phyloP scores from a whole-genome alignment of 2,329 filamentous ascomycete genomes.

The Aureobasidium lini region DNA sequence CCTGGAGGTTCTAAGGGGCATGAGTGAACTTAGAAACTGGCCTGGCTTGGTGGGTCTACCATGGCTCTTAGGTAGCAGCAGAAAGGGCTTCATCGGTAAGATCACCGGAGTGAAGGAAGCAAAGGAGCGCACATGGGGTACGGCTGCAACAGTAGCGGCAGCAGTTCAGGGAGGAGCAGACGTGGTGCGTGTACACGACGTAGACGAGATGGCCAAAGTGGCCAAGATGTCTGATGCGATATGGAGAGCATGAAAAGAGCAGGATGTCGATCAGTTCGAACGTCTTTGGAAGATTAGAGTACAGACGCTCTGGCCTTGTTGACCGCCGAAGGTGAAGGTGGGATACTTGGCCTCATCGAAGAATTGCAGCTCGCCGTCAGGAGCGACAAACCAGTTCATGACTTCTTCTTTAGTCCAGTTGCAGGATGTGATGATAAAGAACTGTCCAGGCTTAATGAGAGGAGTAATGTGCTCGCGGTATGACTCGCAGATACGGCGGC shows the following conservation, averaged over 20 bases:
- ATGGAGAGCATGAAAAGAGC: constrained; percentile 47
- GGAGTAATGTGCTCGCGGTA: constrained; percentile 63
- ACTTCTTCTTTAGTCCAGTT: constrained; percentile 96
- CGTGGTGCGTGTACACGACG: constrained; percentile 88
- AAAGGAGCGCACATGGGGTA: constrained; percentile 70
- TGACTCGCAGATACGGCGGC: constrained; percentile 60
- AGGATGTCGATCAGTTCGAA: neutral
- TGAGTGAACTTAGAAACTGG: constrained; percentile 59
- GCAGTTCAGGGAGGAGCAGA: constrained; percentile 83
- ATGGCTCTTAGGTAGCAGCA: constrained; percentile 82
- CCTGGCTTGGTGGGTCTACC: constrained; percentile 63
- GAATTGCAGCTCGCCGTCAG: constrained; percentile 47
- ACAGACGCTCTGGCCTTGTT: constrained; percentile 80
- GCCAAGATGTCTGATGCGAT: constrained; percentile 89
- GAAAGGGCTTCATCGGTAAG: constrained; percentile 81
- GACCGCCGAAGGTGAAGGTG: constrained; percentile 81
- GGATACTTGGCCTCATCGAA: constrained; percentile 70
- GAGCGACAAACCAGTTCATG: constrained; percentile 62
- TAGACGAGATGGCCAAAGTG: constrained; percentile 76
- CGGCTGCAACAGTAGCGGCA: constrained; percentile 78
- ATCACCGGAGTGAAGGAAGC: constrained; percentile 70
- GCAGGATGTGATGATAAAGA: constrained; percentile 85
- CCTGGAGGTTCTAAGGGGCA: constrained; percentile 63
- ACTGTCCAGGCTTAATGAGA: constrained; percentile 62
- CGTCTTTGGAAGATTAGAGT: constrained; percentile 65